Conservation (phyloP, 2,329 filamentous ascomycete species). For the Hymenoscyphus albidus region DNA sequence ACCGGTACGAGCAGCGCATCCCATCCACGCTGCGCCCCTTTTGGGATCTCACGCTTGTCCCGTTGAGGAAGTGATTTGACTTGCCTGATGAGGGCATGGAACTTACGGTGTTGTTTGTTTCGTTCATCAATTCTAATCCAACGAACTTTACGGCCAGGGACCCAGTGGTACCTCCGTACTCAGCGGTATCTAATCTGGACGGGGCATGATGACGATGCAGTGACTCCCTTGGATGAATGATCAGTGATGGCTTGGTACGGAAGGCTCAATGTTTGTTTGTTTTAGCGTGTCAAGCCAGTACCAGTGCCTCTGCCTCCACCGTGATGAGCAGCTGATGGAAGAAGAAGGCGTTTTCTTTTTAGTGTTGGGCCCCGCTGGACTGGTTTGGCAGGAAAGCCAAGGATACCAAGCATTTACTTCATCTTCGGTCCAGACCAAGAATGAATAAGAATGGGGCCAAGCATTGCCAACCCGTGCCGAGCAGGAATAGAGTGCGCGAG, state of each 20-base stretch:
- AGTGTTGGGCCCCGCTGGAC: not conserved
- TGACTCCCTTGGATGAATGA: no score
- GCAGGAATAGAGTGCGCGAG: not conserved
- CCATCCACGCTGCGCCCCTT: not conserved
- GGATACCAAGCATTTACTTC: not conserved
- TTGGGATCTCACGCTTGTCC: not conserved
- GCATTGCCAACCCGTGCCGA: not conserved
- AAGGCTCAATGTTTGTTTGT: no score
- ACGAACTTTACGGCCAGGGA: not conserved
- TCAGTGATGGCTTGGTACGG: no score
- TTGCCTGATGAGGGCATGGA: not conserved
- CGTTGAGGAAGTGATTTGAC: not conserved
- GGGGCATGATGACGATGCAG: no score
- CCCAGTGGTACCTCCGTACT: not conserved
- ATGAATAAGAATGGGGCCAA: not conserved
- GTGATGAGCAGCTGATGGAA: not conserved
- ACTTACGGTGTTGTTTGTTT: no score
- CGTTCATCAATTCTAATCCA: not conserved
- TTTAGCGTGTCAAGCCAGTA: not conserved
- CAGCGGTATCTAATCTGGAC: not conserved
- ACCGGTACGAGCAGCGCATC: not conserved
- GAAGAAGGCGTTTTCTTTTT: not conserved
- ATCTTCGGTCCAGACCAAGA: not conserved
- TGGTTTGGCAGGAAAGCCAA: not conserved
- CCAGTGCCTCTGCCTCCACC: not conserved